phyloP scores from a whole-genome alignment of 208 protist genomes.

The Leishmania guyanensis region DNA sequence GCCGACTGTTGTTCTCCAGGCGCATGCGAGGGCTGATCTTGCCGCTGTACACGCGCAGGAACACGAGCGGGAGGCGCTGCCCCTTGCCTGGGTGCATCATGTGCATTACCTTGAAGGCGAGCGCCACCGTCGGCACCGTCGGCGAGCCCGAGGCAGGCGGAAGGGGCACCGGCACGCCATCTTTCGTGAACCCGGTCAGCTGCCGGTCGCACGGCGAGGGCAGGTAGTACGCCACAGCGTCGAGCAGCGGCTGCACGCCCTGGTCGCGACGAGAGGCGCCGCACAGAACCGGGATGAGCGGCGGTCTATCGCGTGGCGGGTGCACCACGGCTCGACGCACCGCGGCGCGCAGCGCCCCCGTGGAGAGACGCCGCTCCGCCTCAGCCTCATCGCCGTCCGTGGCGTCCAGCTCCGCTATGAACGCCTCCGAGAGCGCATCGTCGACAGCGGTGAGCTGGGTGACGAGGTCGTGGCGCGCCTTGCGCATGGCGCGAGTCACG shows the following conservation, averaged over 20 bases:
- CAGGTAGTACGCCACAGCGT: conserved; percentile 90
- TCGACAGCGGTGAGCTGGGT: conserved; percentile 67
- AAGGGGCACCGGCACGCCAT: conserved; percentile 47
- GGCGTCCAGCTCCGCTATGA: conserved; percentile 70
- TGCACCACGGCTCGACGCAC: conserved; percentile 67
- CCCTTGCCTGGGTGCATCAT: conserved; percentile 57
- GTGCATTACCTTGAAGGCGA: conserved; percentile 95
- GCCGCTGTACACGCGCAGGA: conserved; percentile 93
- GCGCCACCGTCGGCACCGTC: conserved; percentile 68
- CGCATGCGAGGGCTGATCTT: conserved; percentile 56
- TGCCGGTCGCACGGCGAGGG: conserved; percentile 90
- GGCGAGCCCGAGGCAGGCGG: conserved; percentile 37
- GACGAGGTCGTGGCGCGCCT: conserved; percentile 58
- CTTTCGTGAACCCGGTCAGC: conserved; percentile 48
- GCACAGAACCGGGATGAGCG: conserved; percentile 87
- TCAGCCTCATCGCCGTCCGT: conserved; percentile 73
- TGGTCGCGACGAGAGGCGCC: conserved; percentile 91
- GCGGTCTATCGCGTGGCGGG: conserved; percentile 17
- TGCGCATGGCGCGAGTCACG: conserved; percentile 37
- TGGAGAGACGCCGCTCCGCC: conserved; percentile 63
- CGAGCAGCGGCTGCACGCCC: conserved; percentile 93
- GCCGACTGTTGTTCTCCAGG: conserved; percentile 73
- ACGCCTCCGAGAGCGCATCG: conserved; percentile 64
- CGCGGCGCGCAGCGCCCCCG: conserved; percentile 50
- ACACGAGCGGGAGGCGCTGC: conserved; percentile 83